phyloP scores from a whole-genome alignment of 75 land plant species.

The Picea glauca region DNA sequence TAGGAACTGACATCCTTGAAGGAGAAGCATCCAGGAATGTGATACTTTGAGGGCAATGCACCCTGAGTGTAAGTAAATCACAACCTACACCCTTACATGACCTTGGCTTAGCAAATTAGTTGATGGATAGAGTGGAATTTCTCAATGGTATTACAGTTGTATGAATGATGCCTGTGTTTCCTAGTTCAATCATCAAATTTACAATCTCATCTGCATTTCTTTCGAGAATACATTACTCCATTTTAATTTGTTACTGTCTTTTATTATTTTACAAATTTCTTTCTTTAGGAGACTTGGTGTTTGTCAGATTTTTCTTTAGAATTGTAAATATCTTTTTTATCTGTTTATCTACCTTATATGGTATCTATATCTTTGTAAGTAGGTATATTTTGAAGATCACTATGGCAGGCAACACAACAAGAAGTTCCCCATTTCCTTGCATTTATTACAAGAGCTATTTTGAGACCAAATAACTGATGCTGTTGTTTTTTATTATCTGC shows the following conservation, averaged over 20 bases:
- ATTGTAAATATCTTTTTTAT: background rate
- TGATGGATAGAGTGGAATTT: background rate
- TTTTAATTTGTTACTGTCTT: too few relatives aligned
- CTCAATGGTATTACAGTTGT: too few relatives aligned
- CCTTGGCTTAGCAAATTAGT: background rate
- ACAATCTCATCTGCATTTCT: too few relatives aligned
- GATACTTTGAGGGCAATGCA: background rate
- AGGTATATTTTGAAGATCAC: background rate
- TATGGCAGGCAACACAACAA: background rate
- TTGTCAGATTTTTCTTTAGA: background rate
- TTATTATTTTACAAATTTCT: background rate
- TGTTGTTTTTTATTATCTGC: constrained; percentile 4
- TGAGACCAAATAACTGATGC: background rate
- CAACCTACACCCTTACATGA: too few relatives aligned
- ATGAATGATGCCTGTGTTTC: too few relatives aligned
- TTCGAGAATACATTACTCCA: too few relatives aligned
- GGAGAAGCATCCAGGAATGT: background rate
- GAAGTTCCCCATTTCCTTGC: background rate
- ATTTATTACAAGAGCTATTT: background rate
- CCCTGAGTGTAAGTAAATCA: too few relatives aligned
- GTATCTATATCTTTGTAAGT: background rate
- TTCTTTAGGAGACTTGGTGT: background rate
- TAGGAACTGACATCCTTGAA: background rate
- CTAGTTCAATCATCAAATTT: too few relatives aligned
- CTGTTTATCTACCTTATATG: background rate